Percentiles rank a stretch among this genome's conserved stretches.
Conservation (phyloP, 805 yeast genomes). For the Candida pini region DNA sequence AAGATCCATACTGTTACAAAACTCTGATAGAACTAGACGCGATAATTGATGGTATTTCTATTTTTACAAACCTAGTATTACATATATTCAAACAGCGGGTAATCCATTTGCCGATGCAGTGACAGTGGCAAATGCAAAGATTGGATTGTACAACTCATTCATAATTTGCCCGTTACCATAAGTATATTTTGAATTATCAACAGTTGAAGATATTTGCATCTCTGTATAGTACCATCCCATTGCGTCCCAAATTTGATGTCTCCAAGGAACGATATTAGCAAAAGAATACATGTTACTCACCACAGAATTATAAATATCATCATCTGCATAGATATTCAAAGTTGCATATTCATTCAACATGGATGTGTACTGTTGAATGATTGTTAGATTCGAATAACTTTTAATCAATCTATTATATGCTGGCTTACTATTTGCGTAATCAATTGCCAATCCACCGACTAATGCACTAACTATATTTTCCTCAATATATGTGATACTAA, state of each 20-base stretch:
- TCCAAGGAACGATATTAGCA: constrained; percentile 11
- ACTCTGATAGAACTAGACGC: no score
- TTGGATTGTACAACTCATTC: constrained; percentile 11
- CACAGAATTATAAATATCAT: constrained; percentile 4
- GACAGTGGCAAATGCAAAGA: not conserved
- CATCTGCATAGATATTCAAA: constrained; percentile 1
- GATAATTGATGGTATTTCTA: no score
- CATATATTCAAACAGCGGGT: not conserved
- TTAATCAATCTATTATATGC: constrained; percentile 5
- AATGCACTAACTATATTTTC: not conserved
- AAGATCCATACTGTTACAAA: no score
- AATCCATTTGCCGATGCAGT: not conserved
- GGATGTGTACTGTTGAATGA: constrained; percentile 7
- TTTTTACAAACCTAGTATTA: no score
- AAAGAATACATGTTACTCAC: constrained; percentile 6
- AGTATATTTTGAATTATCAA: constrained; percentile 1
- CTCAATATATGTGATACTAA: not conserved
- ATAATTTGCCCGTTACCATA: constrained; percentile 9
- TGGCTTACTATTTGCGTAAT: constrained; percentile 4
- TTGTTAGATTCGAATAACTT: constrained; percentile 2
- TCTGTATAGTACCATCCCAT: constrained; percentile 14
- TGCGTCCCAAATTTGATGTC: constrained; percentile 11
- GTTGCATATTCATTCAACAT: constrained; percentile 7
- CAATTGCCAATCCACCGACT: constrained; percentile 6
- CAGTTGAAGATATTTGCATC: constrained; percentile 2